A percentile compares a stretch with the other conserved stretches of the same genome.
These are phyloP conservation scores for Talaromyces amestolkiae DNA, from an alignment of 2,329 filamentous ascomycete genomes.

Conservation along the genomic window DNA sequence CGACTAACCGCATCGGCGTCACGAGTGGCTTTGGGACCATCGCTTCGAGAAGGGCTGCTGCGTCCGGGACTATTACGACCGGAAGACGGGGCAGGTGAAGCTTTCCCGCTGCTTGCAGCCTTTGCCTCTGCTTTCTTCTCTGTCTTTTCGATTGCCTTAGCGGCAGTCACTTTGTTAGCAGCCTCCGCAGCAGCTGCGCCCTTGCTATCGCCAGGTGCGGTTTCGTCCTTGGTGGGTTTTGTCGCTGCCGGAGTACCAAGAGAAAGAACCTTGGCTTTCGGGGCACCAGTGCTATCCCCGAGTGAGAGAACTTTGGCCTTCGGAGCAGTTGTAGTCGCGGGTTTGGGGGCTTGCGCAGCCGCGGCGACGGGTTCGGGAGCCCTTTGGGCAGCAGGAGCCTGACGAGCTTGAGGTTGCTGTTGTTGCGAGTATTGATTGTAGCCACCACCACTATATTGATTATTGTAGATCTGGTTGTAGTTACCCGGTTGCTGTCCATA, in stretches of 20 bases:
- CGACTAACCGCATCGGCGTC: conserved; percentile 81
- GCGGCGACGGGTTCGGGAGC: conserved; percentile 35
- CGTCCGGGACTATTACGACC: conserved; percentile 77
- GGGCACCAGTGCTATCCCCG: conserved; percentile 48
- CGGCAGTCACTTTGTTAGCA: conserved; percentile 75
- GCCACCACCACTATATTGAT: conserved; percentile 47
- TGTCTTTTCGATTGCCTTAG: conserved; percentile 89
- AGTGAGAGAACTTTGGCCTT: conserved; percentile 62
- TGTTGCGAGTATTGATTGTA: conserved; percentile 44
- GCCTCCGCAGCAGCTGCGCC: conserved; percentile 59
- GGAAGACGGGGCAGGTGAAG: conserved; percentile 77
- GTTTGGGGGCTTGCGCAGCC: conserved; percentile 29
- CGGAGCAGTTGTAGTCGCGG: conserved; percentile 40
- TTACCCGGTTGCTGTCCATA: conserved; percentile 39
- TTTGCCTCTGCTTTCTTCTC: conserved; percentile 60
- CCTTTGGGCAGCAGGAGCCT: conserved; percentile 14
- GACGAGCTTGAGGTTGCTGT: conserved; percentile 49
- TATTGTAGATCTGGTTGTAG: conserved; percentile 45
- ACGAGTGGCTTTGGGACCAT: conserved; percentile 58
- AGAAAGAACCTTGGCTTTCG: conserved; percentile 73
- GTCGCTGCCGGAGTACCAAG: conserved; percentile 57
- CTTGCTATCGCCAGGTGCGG: conserved; percentile 50
- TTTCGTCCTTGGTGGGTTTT: conserved; percentile 37
- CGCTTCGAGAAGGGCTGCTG: conserved; percentile 68
- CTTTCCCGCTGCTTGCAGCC: conserved; percentile 62